Conservation (phyloP, 306 rosid species). For the Rubus parviflorus region DNA sequence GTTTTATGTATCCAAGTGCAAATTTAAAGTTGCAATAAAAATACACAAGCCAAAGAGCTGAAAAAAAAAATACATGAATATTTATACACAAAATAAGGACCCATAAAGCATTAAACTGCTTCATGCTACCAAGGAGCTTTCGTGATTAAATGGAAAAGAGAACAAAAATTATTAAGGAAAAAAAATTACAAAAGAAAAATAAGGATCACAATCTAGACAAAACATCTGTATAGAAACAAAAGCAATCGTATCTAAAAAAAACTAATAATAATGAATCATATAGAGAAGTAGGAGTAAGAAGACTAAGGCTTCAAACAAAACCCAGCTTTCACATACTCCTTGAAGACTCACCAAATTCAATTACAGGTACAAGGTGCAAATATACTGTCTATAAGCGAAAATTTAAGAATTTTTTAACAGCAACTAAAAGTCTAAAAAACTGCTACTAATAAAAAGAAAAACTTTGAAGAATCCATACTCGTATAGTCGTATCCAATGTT, state of each 20-base stretch:
- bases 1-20: not conserved
- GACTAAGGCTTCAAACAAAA: too few relatives aligned
- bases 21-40: too few relatives aligned
- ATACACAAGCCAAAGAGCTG: too few relatives aligned
- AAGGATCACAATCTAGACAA: not conserved
- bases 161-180: not conserved
- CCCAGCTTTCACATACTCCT: not conserved
- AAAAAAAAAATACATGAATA: not conserved
- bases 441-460: not conserved
- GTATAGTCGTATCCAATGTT: not conserved
- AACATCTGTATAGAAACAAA: too few relatives aligned
- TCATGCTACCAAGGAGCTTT: not conserved
- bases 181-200: too few relatives aligned
- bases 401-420: not conserved
- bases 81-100: not conserved
- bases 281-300: not conserved
- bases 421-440: not conserved
- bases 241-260: not conserved
- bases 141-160: not conserved
- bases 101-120: not conserved
- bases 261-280: not conserved
- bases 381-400: not conserved
- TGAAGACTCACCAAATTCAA: slow-evolving; percentile 9
- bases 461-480: not conserved
- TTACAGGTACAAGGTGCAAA: not conserved